Conservation (phyloP, 257 asterid genomes). For the Plantago elongata region DNA sequence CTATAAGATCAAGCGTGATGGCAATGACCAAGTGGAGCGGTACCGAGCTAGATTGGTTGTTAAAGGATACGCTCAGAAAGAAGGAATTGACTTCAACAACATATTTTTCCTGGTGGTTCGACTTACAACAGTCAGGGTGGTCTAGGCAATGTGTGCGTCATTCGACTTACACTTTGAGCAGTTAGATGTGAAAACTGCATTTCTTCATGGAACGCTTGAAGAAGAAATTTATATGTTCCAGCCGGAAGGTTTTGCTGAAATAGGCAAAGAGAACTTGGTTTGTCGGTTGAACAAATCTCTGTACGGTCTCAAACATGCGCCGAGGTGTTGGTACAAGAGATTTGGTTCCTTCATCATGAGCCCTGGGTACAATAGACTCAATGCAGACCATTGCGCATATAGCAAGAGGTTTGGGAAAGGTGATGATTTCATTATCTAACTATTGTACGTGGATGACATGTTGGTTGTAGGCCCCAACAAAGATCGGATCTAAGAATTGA, state of each 20-base stretch:
- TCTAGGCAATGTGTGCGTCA: not conserved
- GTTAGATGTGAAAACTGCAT: conserved; percentile 6
- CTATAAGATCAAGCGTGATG: conserved; percentile 1
- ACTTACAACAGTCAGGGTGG: conserved; percentile 4
- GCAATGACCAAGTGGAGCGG: conserved; percentile 4
- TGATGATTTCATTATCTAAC: not conserved
- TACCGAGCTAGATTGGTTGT: conserved; percentile 1
- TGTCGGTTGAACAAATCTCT: not conserved
- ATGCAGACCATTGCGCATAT: not conserved
- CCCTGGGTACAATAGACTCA: not conserved
- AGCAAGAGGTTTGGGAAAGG: not conserved
- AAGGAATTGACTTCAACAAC: conserved; percentile 3
- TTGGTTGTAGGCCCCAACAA: not conserved
- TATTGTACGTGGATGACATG: conserved; percentile 10
- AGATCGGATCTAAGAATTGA: not conserved
- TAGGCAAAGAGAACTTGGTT: conserved; percentile 7
- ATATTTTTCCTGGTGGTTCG: not conserved
- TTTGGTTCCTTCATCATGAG: conserved; percentile 5
- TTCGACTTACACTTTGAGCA: conserved; percentile 8
- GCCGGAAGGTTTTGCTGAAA: not conserved
- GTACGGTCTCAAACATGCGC: not conserved
- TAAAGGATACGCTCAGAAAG: conserved; percentile 4
- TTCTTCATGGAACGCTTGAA: conserved; percentile 4
- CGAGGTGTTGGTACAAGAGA: conserved; percentile 2
- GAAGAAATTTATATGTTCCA: conserved; percentile 6